Evolutionary conservation across 1,284 basidiomycete species (phyloP).

Genomic region (Xerocomus nothofagi): DNA sequence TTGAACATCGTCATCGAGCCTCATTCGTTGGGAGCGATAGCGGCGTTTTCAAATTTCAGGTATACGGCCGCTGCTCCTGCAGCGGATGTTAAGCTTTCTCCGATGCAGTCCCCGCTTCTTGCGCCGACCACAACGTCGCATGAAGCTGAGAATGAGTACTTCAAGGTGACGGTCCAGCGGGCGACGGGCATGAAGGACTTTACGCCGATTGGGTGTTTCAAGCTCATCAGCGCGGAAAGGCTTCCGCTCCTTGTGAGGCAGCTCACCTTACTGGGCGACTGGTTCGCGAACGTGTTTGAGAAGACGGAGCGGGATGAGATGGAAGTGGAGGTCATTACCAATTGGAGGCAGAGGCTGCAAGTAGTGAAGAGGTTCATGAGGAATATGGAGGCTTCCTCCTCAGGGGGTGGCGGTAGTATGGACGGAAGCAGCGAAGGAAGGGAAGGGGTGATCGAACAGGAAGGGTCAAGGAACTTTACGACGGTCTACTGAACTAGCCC

Average conservation of each 20-base stretch:
- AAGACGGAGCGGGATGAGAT: conserved; percentile 70
- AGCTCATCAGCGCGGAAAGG: conserved; percentile 84
- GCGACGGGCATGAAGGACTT: conserved; percentile 89
- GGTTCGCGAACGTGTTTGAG: conserved; percentile 84
- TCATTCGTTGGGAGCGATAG: conserved; percentile 81
- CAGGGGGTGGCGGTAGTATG: background rate
- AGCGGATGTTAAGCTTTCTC: conserved; percentile 21
- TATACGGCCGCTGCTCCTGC: background rate
- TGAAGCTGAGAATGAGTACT: conserved; percentile 85
- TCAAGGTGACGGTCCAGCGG: conserved; percentile 87
- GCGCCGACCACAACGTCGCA: conserved; percentile 15
- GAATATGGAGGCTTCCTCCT: conserved; percentile 29
- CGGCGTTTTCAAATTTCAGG: conserved; percentile 67
- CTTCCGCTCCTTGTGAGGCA: conserved; percentile 85
- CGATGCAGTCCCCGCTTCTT: conserved; percentile 22
- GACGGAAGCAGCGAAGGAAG: conserved; percentile 20
- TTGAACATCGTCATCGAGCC: conserved; percentile 97
- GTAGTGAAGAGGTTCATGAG: conserved; percentile 67
- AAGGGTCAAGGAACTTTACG: conserved; percentile 54
- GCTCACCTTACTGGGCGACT: conserved; percentile 81
- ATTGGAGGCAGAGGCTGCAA: conserved; percentile 82
- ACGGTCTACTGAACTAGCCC: conserved; percentile 26
- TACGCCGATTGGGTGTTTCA: conserved; percentile 87
- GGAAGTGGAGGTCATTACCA: conserved; percentile 80
- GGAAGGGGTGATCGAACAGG: conserved; percentile 47